Conservation (phyloP, 2,329 filamentous ascomycete species). For the Phaeophleospora eucalypticola region DNA sequence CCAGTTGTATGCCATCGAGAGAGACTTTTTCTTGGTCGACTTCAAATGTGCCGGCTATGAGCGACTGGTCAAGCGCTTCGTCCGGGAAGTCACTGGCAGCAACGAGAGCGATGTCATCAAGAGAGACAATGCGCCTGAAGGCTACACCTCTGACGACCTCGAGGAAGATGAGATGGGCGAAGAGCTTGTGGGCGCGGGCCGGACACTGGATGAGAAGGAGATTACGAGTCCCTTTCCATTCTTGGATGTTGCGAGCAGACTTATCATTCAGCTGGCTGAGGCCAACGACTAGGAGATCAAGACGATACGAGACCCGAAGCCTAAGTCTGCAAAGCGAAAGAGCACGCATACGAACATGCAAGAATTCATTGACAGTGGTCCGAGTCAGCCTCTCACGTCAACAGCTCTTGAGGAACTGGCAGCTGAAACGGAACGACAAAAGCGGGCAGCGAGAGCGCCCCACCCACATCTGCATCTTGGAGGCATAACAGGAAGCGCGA, state of each 20-base stretch:
- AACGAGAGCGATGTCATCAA: constrained; percentile 23
- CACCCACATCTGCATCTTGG: neutral
- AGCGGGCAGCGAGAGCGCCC: neutral
- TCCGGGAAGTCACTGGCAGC: constrained; percentile 31
- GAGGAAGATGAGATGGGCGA: constrained; percentile 34
- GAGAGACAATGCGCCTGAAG: constrained; percentile 18
- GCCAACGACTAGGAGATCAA: constrained; percentile 50
- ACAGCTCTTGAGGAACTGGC: neutral
- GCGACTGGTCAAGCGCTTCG: constrained; percentile 59
- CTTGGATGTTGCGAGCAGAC: constrained; percentile 82
- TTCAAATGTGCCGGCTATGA: constrained; percentile 99
- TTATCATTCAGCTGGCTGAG: constrained; percentile 90
- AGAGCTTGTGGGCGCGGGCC: constrained; percentile 44
- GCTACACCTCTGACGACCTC: constrained; percentile 22
- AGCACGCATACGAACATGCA: neutral
- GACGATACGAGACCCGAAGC: neutral
- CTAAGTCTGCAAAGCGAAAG: neutral
- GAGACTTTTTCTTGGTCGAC: constrained; percentile 89
- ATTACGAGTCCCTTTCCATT: constrained; percentile 95
- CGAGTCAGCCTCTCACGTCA: neutral
- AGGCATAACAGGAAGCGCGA: neutral
- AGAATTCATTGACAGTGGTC: neutral
- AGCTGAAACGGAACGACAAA: neutral
- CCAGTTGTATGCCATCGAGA: constrained; percentile 91
- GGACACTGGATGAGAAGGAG: constrained; percentile 76